phyloP scores from a whole-genome alignment of 2,329 filamentous ascomycete genomes.

The Xylaria arbuscula region DNA sequence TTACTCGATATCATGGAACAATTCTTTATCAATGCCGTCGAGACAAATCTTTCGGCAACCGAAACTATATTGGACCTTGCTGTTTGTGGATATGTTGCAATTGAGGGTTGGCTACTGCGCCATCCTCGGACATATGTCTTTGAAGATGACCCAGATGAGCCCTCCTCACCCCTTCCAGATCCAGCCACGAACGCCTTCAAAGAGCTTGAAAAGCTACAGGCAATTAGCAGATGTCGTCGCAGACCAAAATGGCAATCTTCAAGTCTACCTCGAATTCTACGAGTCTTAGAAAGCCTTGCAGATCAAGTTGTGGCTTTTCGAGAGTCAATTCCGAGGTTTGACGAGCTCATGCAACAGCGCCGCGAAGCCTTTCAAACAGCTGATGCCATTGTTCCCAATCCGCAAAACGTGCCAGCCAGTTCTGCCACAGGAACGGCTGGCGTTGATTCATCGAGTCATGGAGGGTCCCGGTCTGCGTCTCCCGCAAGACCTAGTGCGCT shows the following conservation, averaged over 20 bases:
- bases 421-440: constrained; percentile 44
- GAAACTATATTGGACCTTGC: constrained; percentile 84
- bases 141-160: constrained; percentile 56
- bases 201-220: constrained; percentile 59
- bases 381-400: constrained; percentile 58
- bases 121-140: constrained; percentile 74
- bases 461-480: constrained; percentile 63
- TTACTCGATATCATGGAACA: constrained; percentile 76
- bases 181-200: constrained; percentile 39
- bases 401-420: constrained; percentile 46
- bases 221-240: constrained; percentile 63
- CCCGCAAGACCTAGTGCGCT: constrained; percentile 66
- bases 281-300: constrained; percentile 68
- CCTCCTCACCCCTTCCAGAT: constrained; percentile 35
- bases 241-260: constrained; percentile 64
- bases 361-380: constrained; percentile 73
- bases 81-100: constrained; percentile 82
- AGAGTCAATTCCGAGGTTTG: constrained; percentile 74
- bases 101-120: constrained; percentile 91
- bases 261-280: constrained; percentile 65
- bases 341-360: constrained; percentile 74
- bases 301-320: constrained; percentile 72
- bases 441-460: constrained; percentile 55
- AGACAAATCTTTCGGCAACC: constrained; percentile 89
- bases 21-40: constrained; percentile 91